Conservation (phyloP, 192 early-diverging fungal genomes). For the Linnemannia hyalina region DNA sequence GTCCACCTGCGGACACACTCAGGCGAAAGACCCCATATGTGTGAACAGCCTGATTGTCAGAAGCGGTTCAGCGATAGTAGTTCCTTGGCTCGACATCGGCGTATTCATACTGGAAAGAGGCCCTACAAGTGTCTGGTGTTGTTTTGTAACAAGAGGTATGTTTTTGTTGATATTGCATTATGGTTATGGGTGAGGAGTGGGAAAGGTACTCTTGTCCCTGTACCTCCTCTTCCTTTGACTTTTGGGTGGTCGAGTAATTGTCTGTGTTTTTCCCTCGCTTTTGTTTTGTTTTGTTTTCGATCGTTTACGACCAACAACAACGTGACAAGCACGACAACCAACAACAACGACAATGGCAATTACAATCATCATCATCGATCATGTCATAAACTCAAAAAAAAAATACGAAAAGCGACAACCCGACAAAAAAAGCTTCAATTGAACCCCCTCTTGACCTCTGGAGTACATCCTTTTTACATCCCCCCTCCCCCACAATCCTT, state of each 20-base stretch:
- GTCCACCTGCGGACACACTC: constrained; percentile 86
- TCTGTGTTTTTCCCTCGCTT: background rate
- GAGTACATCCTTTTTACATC: background rate
- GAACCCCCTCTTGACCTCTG: background rate
- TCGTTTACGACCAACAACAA: background rate
- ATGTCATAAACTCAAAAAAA: background rate
- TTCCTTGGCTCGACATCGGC: constrained; percentile 81
- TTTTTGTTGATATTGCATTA: background rate
- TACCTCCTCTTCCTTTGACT: background rate
- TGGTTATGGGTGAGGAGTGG: background rate
- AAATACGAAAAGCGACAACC: background rate
- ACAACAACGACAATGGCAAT: background rate
- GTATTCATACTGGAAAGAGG: constrained; percentile 75
- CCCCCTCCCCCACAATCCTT: background rate
- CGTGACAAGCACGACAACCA: background rate
- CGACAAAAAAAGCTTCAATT: background rate
- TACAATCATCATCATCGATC: background rate
- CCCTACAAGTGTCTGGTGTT: constrained; percentile 69
- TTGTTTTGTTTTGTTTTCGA: background rate
- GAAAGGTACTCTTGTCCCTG: background rate
- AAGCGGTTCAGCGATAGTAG: constrained; percentile 87
- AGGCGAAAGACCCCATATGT: constrained; percentile 80
- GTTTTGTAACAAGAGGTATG: constrained; percentile 62
- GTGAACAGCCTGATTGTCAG: constrained; percentile 76
- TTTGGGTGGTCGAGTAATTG: background rate